Conservation (phyloP, 2,329 filamentous ascomycete genomes). For the Gliomastix tumulicola region DNA sequence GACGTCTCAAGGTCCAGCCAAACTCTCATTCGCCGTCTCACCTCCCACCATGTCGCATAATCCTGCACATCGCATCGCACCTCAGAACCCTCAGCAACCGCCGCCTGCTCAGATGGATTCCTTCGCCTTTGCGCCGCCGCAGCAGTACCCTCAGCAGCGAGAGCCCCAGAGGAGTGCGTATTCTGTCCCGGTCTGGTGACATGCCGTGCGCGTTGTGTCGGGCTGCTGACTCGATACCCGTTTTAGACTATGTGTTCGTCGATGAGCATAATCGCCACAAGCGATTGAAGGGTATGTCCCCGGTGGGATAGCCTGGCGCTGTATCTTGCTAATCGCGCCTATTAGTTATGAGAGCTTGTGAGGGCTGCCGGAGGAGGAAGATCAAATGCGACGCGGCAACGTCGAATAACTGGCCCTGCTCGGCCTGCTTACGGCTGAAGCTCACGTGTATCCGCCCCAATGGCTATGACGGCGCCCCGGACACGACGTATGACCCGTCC, state of each 20-base stretch:
- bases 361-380: conserved; percentile 89
- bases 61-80: conserved; percentile 1
- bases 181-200: too few species aligned
- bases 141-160: conserved; percentile 41
- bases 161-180: conserved; percentile 86
- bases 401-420: conserved; percentile 96
- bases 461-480: conserved; percentile 50
- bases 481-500: conserved; percentile 22
- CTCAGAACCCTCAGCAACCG: conserved; percentile 1
- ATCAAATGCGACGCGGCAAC: conserved; percentile 98
- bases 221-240: conserved; percentile 2
- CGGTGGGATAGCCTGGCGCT: too few species aligned
- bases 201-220: too few species aligned
- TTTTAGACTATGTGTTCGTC: conserved; percentile 91
- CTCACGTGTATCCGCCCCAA: conserved; percentile 88
- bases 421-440: conserved; percentile 86
- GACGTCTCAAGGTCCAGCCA: conserved; percentile 3
- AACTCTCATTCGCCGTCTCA: not conserved
- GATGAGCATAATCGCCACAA: conserved; percentile 99
- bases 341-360: conserved; percentile 96
- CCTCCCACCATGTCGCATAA: conserved; percentile 2
- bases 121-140: conserved; percentile 66
- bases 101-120: conserved; percentile 56
- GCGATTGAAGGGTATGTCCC: conserved; percentile 72
- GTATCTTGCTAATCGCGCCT: too few species aligned